Evolutionary conservation across 495 filamentous ascomycete species (phyloP).

Genomic region (Cudoniella acicularis): DNA sequence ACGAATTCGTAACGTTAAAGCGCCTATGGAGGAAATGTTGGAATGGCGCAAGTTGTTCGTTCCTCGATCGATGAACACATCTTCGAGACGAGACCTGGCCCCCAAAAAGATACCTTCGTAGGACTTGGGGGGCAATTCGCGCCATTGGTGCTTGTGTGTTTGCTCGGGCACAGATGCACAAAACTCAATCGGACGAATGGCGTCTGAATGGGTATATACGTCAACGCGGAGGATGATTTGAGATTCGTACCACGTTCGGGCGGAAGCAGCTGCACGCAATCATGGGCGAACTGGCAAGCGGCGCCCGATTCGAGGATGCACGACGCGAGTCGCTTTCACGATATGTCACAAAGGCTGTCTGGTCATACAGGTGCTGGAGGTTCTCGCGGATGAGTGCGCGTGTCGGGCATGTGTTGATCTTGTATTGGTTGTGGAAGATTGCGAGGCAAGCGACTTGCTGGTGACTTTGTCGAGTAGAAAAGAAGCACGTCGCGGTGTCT

Average conservation of each 20-base stretch:
- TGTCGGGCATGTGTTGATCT: constrained; percentile 15
- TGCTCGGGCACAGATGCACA: background rate
- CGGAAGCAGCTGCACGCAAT: background rate
- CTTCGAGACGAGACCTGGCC: constrained; percentile 37
- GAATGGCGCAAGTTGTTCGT: background rate
- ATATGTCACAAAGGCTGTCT: background rate
- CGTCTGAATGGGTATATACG: too few relatives aligned
- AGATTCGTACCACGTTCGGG: too few relatives aligned
- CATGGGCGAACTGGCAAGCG: background rate
- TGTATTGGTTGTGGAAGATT: constrained; percentile 18
- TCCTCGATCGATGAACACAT: constrained; percentile 34
- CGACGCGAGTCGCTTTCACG: background rate
- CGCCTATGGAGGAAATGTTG: constrained; percentile 1
- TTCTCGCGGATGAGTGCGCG: background rate
- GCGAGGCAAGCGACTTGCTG: constrained; percentile 3
- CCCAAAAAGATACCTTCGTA: constrained; percentile 45
- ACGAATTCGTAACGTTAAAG: too few relatives aligned
- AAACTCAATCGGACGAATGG: background rate
- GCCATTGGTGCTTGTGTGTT: constrained; percentile 27
- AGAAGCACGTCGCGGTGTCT: constrained; percentile 16
- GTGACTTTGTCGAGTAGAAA: constrained; percentile 16
- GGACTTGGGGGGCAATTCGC: constrained; percentile 30
- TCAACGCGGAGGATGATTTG: too few relatives aligned
- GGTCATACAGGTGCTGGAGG: constrained; percentile 2
- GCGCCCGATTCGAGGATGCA: constrained; percentile 3